Percentiles rank a stretch among this genome's conserved stretches.
These are phyloP conservation scores for Suhomyces sp. DNA, from an alignment of 805 yeast species.

Conservation along the genomic window DNA sequence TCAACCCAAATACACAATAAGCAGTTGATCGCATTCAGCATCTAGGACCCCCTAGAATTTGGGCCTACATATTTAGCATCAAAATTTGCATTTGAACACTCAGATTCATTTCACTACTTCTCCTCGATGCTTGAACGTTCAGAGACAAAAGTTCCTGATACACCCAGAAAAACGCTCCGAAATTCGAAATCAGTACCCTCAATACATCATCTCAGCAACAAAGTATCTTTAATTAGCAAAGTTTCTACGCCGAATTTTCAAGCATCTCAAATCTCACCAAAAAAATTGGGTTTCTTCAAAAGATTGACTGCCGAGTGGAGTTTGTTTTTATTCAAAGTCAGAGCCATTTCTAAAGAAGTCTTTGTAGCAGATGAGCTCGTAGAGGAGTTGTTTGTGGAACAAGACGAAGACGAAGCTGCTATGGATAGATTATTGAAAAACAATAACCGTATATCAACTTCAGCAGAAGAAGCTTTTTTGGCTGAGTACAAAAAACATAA, in stretches of 20 bases:
- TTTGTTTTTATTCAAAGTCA: slow-evolving; percentile 30
- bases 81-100: background rate
- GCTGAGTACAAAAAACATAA: slow-evolving; percentile 29
- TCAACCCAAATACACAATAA: background rate
- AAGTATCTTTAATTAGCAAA: slow-evolving; percentile 2
- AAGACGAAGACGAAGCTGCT: slow-evolving; percentile 27
- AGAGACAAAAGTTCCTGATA: background rate
- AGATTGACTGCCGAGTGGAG: slow-evolving; percentile 40
- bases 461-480: slow-evolving; percentile 32
- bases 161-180: slow-evolving; percentile 1
- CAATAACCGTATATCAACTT: slow-evolving; percentile 18
- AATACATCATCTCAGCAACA: background rate
- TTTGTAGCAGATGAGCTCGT: slow-evolving; percentile 49
- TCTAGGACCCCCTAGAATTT: background rate
- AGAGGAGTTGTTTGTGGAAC: slow-evolving; percentile 48
- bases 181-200: slow-evolving; percentile 7
- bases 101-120: background rate
- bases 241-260: background rate
- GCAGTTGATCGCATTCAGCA: background rate
- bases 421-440: slow-evolving; percentile 20
- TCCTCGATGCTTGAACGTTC: background rate
- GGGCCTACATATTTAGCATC: background rate
- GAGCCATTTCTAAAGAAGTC: slow-evolving; percentile 47
- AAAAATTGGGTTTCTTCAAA: slow-evolving; percentile 31
- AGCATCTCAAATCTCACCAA: background rate